Base-by-base conservation (phyloP, 2,329 filamentous ascomycete genomes). In the Diaporthe humulicola region DNA sequence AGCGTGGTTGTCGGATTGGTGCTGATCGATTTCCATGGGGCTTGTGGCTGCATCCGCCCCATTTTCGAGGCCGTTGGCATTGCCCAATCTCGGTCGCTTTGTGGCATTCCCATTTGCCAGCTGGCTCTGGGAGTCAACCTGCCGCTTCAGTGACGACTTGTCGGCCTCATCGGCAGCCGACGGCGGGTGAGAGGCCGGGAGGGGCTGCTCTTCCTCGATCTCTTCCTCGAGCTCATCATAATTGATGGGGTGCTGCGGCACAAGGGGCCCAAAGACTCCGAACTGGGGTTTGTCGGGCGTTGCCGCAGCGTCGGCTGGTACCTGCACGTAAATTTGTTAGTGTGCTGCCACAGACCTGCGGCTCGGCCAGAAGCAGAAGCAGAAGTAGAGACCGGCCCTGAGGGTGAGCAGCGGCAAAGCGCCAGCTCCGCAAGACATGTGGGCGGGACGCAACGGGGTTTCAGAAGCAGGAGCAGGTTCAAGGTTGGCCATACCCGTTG, bases 61-160 rank as follows among this genome's bases (percentile, higher is more conserved):
- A 81, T 71, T 70, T 73, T 64, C 74, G 69, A 72, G 56, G 73
- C 66, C 67, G 83, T 88, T 89, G 81, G 90, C 90, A 85, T 92
- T 92, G 84, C 87, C 91, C 79, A 92, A 86, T 80, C 89, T 87
- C 78, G 86, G 87, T 79, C 90, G 87, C 84, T 93, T 93, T 77
- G 86, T 83, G 70, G 89, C 88, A 73, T 90, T 91, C 71, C 88
- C 90, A 83, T 90, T 89, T 78, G 86, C 83, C 79, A 87, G 82
- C 77, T 85, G 84, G 76, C 87, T 84, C 73, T 86, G 86, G 76
- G 83, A 82, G 79, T 88, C 86, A 76, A 84, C 81, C 79, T 84
- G 83, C 76, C 89, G 88, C 82, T 91, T 90, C 79, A 88, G 86
- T 76, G 85, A 84, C 77, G 85, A 84, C 77, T 84, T 84, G 77